A percentile compares a stretch with the other conserved stretches of the same genome.
Conservation (phyloP, 805 yeast species). For the Nakazawaea anatomiae region DNA sequence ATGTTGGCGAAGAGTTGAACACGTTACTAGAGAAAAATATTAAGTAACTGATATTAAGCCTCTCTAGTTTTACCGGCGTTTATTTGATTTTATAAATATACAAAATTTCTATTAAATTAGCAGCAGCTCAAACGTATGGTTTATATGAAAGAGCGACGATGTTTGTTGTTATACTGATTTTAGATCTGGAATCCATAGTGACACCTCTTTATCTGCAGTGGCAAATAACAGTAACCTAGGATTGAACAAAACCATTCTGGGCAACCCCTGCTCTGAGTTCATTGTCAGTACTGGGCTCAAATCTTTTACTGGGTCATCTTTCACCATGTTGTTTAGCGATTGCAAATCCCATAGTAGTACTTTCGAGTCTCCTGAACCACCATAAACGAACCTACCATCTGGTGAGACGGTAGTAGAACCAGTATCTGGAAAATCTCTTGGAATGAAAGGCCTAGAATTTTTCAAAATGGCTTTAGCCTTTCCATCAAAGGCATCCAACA, state of each 20-base stretch:
- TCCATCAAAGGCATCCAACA: conserved; percentile 71
- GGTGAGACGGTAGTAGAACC: conserved; percentile 60
- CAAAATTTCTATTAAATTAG: neutral
- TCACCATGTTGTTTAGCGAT: neutral
- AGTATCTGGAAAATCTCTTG: conserved; percentile 35
- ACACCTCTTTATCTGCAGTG: conserved; percentile 52
- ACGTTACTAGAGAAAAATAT: neutral
- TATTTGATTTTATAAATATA: too few relatives aligned
- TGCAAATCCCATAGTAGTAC: conserved; percentile 47
- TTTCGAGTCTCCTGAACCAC: conserved; percentile 53
- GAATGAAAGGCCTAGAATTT: conserved; percentile 44
- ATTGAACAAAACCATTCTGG: conserved; percentile 50
- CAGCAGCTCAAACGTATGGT: neutral
- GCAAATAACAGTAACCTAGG: conserved; percentile 59
- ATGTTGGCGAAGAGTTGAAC: conserved; percentile 31
- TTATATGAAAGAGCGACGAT: too few relatives aligned
- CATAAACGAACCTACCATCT: conserved; percentile 57
- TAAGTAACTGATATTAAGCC: neutral
- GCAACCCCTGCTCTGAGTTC: conserved; percentile 22
- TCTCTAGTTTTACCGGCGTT: too few relatives aligned
- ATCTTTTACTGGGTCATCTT: neutral
- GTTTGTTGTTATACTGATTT: neutral
- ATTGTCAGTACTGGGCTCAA: conserved; percentile 17
- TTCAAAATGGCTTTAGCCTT: conserved; percentile 35
- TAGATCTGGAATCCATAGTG: conserved; percentile 34